Evolutionary conservation across 495 filamentous ascomycete genomes (phyloP).

Genomic region (Immersiella caudata): DNA sequence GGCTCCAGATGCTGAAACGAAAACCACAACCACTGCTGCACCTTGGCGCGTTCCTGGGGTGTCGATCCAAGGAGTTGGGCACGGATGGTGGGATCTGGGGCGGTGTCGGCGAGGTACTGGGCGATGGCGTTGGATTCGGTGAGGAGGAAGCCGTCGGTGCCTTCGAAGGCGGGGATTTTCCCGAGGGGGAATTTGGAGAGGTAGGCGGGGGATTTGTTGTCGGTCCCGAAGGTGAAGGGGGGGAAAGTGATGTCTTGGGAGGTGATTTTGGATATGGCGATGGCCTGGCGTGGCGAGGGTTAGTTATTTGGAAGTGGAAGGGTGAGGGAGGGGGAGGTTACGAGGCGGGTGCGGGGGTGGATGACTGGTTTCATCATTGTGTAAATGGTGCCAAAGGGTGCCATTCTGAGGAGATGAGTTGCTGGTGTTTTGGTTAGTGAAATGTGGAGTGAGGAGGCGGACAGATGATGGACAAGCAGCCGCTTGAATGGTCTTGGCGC

Average conservation of each 20-base stretch:
- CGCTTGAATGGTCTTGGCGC: no score
- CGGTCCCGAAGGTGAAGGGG: conserved; percentile 46
- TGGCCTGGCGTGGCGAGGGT: not conserved
- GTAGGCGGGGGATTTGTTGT: conserved; percentile 55
- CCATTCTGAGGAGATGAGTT: not conserved
- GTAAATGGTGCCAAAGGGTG: not conserved
- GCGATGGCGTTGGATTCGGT: conserved; percentile 59
- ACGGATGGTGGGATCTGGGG: not conserved
- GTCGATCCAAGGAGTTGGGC: not conserved
- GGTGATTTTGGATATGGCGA: not conserved
- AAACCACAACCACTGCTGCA: conserved; percentile 3
- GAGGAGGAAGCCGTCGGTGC: conserved; percentile 54
- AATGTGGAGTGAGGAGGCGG: not conserved
- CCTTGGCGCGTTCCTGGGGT: not conserved
- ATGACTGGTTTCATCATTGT: not conserved
- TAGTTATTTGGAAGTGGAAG: not conserved
- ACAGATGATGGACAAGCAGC: no score
- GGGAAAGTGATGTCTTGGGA: conserved; percentile 19
- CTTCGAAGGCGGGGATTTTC: conserved; percentile 62
- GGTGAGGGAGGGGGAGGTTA: not conserved
- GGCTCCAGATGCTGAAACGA: not conserved
- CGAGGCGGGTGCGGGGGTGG: not conserved
- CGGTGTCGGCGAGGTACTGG: conserved; percentile 52
- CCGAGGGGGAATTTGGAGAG: conserved; percentile 64
- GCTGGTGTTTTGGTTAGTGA: not conserved